A percentile compares a stretch with the other conserved stretches of the same genome.
phyloP scores from a whole-genome alignment of 2,329 filamentous ascomycete species.

The Xylaria sp. region DNA sequence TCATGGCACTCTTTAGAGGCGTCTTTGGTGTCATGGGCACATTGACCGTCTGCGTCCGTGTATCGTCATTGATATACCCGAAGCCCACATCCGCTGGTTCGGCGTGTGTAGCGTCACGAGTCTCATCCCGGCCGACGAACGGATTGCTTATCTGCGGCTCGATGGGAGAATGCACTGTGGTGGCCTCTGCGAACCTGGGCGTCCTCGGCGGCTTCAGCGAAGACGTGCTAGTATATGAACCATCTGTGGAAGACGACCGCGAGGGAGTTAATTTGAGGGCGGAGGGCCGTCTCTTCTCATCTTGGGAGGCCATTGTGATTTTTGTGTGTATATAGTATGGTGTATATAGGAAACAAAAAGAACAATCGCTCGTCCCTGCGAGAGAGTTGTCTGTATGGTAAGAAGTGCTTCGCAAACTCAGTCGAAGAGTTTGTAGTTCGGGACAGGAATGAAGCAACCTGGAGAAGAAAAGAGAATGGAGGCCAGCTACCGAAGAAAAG shows the following conservation, averaged over 20 bases:
- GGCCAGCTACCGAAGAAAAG: constrained; percentile 67
- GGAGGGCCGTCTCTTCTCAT: constrained; percentile 67
- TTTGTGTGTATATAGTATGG: constrained; percentile 38
- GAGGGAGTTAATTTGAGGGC: constrained; percentile 65
- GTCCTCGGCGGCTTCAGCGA: constrained; percentile 76
- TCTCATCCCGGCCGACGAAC: constrained; percentile 65
- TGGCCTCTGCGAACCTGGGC: constrained; percentile 84
- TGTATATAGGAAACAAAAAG: constrained; percentile 46
- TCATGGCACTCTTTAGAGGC: constrained; percentile 90
- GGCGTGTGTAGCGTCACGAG: constrained; percentile 67
- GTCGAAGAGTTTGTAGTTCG: constrained; percentile 44
- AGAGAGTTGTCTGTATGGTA: constrained; percentile 41
- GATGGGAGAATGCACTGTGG: constrained; percentile 80
- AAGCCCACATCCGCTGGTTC: constrained; percentile 91
- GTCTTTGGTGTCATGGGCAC: constrained; percentile 77
- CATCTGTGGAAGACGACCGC: constrained; percentile 60
- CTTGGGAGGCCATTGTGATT: constrained; percentile 52
- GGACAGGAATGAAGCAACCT: constrained; percentile 53
- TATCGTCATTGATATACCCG: constrained; percentile 79
- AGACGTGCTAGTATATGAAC: constrained; percentile 63
- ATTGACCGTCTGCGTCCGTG: constrained; percentile 65
- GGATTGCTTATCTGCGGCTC: constrained; percentile 65
- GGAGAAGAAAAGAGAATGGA: constrained; percentile 55
- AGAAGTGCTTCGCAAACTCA: constrained; percentile 46
- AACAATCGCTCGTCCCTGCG: constrained; percentile 53